These are phyloP conservation scores for Usnea hakonensis DNA, from an alignment of 495 filamentous ascomycete species.

Conservation along the genomic window DNA sequence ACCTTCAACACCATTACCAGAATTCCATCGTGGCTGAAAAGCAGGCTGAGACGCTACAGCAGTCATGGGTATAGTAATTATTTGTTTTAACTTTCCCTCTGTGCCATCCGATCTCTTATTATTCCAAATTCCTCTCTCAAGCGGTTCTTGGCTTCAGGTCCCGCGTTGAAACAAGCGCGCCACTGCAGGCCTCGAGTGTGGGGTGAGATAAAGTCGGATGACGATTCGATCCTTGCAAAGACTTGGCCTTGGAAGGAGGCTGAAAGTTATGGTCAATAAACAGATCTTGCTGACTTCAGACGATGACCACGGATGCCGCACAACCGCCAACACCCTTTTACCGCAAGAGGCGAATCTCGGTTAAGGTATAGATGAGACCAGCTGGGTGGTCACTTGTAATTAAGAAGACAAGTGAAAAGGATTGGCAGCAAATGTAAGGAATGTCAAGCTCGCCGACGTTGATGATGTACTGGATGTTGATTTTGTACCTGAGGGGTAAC, in stretches of 20 bases:
- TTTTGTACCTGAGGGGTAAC: slow-evolving; percentile 17
- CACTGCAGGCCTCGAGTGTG: slow-evolving; percentile 25
- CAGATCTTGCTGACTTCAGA: background rate
- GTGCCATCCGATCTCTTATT: background rate
- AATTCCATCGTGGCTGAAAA: slow-evolving; percentile 64
- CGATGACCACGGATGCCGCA: slow-evolving; percentile 6
- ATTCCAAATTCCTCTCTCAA: slow-evolving; percentile 10
- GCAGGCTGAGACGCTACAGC: slow-evolving; percentile 90
- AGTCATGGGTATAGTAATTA: slow-evolving; percentile 60
- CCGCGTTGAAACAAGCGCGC: slow-evolving; percentile 12
- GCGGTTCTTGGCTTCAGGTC: slow-evolving; percentile 24
- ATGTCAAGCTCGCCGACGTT: background rate
- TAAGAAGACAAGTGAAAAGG: background rate
- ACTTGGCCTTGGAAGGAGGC: slow-evolving; percentile 25
- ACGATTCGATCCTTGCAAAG: slow-evolving; percentile 27
- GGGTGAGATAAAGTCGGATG: slow-evolving; percentile 32
- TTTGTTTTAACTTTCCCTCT: background rate
- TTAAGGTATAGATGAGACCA: background rate
- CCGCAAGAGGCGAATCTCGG: background rate
- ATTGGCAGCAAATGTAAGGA: background rate
- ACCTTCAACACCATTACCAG: slow-evolving; percentile 62
- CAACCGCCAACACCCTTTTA: slow-evolving; percentile 2
- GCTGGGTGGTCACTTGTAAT: background rate
- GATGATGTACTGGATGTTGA: slow-evolving; percentile 1
- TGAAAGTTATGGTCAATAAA: background rate